Conservation (phyloP, 1,284 basidiomycete species). For the Sporisorium scitamineum region DNA sequence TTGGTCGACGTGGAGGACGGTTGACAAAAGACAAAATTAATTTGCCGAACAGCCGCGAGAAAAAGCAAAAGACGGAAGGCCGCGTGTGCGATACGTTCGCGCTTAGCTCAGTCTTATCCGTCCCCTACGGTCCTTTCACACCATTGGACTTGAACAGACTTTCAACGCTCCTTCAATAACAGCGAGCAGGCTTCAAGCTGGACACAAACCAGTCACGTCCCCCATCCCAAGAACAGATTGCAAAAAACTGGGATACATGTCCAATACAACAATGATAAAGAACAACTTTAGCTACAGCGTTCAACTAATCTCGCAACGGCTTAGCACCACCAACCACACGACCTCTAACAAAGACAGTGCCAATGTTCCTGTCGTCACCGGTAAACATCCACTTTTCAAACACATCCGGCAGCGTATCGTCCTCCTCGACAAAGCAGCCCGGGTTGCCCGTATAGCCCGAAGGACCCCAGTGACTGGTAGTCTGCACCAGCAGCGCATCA, state of each 20-base stretch:
- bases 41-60: too few species aligned
- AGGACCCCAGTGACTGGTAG: constrained; percentile 71
- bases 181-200: too few species aligned
- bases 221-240: neutral
- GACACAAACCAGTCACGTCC: too few species aligned
- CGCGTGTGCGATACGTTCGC: too few species aligned
- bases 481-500: constrained; percentile 83
- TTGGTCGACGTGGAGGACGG: neutral
- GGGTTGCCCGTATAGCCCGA: constrained; percentile 72
- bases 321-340: constrained; percentile 78
- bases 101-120: too few species aligned
- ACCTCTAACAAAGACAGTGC: constrained; percentile 86
- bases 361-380: constrained; percentile 86
- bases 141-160: too few species aligned
- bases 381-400: constrained; percentile 67
- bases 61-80: too few species aligned
- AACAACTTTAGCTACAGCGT: neutral
- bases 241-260: neutral
- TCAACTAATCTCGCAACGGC: constrained; percentile 35
- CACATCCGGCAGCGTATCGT: constrained; percentile 69
- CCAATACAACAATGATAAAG: neutral
- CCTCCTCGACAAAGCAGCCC: constrained; percentile 73
- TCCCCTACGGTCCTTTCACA: too few species aligned
- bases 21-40: too few species aligned
- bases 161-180: too few species aligned